Base-by-base conservation (phyloP, 2,329 filamentous ascomycete species). In the Neocatenulostroma microsporum region DNA sequence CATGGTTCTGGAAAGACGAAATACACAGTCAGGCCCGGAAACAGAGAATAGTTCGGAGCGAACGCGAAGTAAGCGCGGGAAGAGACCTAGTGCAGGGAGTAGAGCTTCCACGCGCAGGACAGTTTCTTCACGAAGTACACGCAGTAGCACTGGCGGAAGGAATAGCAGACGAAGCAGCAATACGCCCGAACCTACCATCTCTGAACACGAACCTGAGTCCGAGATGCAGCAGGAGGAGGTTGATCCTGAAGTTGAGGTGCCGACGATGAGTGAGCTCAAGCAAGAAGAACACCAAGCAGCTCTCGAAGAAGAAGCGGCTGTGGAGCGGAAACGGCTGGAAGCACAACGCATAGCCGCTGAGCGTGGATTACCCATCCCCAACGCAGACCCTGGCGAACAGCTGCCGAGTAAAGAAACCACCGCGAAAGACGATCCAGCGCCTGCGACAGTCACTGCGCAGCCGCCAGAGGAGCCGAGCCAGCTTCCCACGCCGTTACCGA, bases 41-140 rank as follows among this genome's bases (percentile, higher is more conserved):
- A 86, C 91, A 39, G 82, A 86, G 52, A 73, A 74, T 30, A 80
- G 80, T 48, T 87, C 82, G 51, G 76, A 72, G 30, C 82, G 73
- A 45, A 78, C 63, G 8, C 44, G 50, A 9, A 52, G 51, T 11
- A 48, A 48, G 24, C 41, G 47, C 33, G 51, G 54, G 21, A 67
- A 64, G 42, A 48, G 63, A 11, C 61, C 67, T 12, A 67, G 67
- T 7, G 64, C 62, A n/a, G 63, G 48, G 2, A 50, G 46, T 42
- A 41, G 51, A 18, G 41, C 45, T 3, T 50, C 47, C 17, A 55
- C 51, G 9, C 40, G 47, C 4, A 38, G 49, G 19, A 54, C 49
- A 8, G 36, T 48, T 12, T 50, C 44, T n/a, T 44, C 42, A 9
- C 36, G 48, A 20, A 49, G 45, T 35, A 34, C 36, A 47, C 21